These are phyloP conservation scores for Neocallimastix lanati DNA, from an alignment of 192 early-diverging fungal species.

Conservation along the genomic window DNA sequence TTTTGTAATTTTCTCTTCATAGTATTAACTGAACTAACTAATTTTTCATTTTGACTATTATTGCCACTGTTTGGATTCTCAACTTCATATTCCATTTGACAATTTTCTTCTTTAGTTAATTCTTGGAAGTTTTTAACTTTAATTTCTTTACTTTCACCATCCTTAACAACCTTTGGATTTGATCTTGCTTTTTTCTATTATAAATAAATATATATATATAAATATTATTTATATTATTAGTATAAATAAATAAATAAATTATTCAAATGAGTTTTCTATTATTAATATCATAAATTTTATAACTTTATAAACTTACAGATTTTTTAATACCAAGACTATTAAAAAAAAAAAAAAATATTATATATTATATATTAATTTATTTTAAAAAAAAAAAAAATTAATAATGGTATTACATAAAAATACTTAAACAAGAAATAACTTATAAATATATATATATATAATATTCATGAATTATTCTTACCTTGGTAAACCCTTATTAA, in stretches of 20 bases:
- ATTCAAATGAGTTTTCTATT: too few relatives aligned
- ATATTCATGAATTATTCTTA: too few relatives aligned
- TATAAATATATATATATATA: too few relatives aligned
- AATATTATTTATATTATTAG: too few relatives aligned
- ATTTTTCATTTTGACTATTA: not conserved
- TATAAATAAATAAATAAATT: too few relatives aligned
- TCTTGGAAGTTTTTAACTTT: not conserved
- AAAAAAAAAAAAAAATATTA: too few relatives aligned
- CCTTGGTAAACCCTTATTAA: slow-evolving; percentile 74
- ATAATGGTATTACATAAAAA: too few relatives aligned
- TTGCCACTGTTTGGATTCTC: not conserved
- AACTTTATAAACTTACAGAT: not conserved
- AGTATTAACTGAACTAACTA: not conserved
- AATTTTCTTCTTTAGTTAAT: not conserved
- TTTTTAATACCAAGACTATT: not conserved
- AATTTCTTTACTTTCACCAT: not conserved
- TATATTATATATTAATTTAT: too few relatives aligned
- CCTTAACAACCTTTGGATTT: not conserved
- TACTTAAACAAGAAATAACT: too few relatives aligned
- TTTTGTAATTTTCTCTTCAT: not conserved
- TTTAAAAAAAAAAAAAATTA: too few relatives aligned
- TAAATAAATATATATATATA: not conserved
- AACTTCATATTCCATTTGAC: not conserved
- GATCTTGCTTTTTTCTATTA: not conserved
- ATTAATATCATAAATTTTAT: too few relatives aligned